A percentile compares a stretch with the other conserved stretches of the same genome.
These are phyloP conservation scores for Chalaropsis ovoidea DNA, from an alignment of 2,329 filamentous ascomycete species.

Conservation along the genomic window DNA sequence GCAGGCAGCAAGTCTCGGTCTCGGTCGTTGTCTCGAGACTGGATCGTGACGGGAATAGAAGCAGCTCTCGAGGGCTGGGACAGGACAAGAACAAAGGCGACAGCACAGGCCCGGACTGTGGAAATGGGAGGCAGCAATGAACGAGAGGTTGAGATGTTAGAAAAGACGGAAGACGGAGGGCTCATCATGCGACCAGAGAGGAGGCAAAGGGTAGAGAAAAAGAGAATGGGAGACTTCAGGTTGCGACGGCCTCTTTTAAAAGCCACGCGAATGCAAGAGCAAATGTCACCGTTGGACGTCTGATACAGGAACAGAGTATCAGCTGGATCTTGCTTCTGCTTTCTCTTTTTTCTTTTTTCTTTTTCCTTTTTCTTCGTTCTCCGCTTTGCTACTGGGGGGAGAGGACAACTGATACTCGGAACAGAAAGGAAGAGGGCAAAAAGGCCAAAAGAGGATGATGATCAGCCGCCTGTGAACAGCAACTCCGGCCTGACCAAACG, in stretches of 20 bases:
- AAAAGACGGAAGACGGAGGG: constrained; percentile 25
- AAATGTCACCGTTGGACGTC: not conserved
- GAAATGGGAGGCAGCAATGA: constrained; percentile 19
- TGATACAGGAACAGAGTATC: constrained; percentile 14
- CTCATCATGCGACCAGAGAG: constrained; percentile 21
- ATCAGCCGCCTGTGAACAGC: not conserved
- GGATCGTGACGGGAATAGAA: constrained; percentile 38
- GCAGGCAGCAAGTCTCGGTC: constrained; percentile 48
- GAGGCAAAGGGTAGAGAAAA: constrained; percentile 14
- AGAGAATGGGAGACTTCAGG: constrained; percentile 11
- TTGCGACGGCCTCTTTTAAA: constrained; percentile 20
- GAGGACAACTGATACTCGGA: not conserved
- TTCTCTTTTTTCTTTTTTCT: not conserved
- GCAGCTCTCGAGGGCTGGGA: constrained; percentile 24
- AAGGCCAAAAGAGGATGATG: not conserved
- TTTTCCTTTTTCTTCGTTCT: constrained; percentile 7
- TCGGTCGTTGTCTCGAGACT: constrained; percentile 38
- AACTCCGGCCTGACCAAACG: not conserved
- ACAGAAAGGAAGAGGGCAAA: not conserved
- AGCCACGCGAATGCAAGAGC: constrained; percentile 7
- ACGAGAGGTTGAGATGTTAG: constrained; percentile 30
- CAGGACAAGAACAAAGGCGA: constrained; percentile 20
- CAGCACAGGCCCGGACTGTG: constrained; percentile 13
- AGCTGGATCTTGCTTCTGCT: not conserved
- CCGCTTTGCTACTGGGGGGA: not conserved